Percentiles rank a stretch among this genome's conserved stretches.
These are phyloP conservation scores for Trametes cingulata DNA, from an alignment of 768 basidiomycete genomes.

Conservation along the genomic window DNA sequence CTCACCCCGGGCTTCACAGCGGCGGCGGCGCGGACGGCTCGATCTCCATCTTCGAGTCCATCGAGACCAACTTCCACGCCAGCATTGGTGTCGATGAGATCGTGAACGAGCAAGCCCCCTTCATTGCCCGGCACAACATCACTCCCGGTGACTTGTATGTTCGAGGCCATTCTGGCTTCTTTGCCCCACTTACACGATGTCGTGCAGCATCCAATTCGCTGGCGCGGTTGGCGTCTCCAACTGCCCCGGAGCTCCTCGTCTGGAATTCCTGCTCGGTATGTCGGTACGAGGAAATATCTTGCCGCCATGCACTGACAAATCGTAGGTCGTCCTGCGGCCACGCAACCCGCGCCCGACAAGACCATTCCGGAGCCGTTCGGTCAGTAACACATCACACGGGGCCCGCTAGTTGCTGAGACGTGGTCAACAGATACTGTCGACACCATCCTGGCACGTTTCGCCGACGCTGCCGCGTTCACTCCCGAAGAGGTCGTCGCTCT, in stretches of 20 bases:
- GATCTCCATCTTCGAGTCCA: slow-evolving; percentile 43
- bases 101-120: slow-evolving; percentile 37
- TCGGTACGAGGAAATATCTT: neutral
- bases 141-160: slow-evolving; percentile 49
- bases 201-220: slow-evolving; percentile 37
- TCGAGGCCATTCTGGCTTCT: neutral
- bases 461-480: slow-evolving; percentile 20
- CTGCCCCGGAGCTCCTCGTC: slow-evolving; percentile 40
- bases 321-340: slow-evolving; percentile 29
- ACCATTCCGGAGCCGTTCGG: slow-evolving; percentile 23
- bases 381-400: neutral
- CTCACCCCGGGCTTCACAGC: neutral
- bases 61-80: slow-evolving; percentile 43
- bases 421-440: slow-evolving; percentile 20
- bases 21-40: slow-evolving; percentile 45
- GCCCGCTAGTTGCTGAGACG: neutral
- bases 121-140: slow-evolving; percentile 39
- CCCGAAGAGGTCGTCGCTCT: slow-evolving; percentile 24
- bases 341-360: neutral
- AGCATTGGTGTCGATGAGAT: slow-evolving; percentile 45
- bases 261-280: slow-evolving; percentile 39
- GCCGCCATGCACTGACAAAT: neutral
- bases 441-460: slow-evolving; percentile 23
- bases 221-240: slow-evolving; percentile 38
- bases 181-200: neutral